Base-by-base conservation (phyloP, 129 eudicot species). In the Logfia minima region DNA sequence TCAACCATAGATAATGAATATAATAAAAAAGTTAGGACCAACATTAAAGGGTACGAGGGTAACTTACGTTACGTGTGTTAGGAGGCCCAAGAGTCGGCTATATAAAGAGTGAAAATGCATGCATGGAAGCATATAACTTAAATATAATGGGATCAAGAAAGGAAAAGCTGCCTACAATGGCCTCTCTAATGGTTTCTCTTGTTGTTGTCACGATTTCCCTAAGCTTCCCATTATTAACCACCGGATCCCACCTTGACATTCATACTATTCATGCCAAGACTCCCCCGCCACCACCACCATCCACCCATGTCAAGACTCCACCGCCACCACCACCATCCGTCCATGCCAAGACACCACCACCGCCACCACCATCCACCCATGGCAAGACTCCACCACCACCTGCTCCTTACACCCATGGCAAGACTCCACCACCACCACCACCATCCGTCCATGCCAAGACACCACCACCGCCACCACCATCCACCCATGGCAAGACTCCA, bases 201-300 rank as follows among this genome's bases (percentile, higher is more conserved):
- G 28, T 81, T 43, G 81, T 86, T 43, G 75, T 81, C 7, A 34
- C 83, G 8, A 79, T 77, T 29, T 81, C 81, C 53, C 58, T 86
- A 23, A 67, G 80, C 80, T 56, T 80, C 39, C 79, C 86, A 14
- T 75, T 43, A 28, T 14, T 22, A 7, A 73, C 81, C 41, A 75
- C 28, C 22, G 86, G 80, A 4, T 18, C 73, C 51, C 82, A 82
- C 72, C 37, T 7, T 32, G 24, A 67, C 69, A 65, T 26, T 8
- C 43, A 17, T 28, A 29, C 1, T 18, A 65, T 4, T 65, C 69
- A 65, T 65, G 43, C 37, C 8, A 31, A 65, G 41, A 65, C 41
- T 5, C 74, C 74, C 5, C 59, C 74, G 26, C 72, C 72, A 0
- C 59, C 59, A 4, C 35, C 58, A 5, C 22, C 62, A 4, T 28